phyloP scores from a whole-genome alignment of 169 alveolate genomes.

The Plasmodium blacklocki region DNA sequence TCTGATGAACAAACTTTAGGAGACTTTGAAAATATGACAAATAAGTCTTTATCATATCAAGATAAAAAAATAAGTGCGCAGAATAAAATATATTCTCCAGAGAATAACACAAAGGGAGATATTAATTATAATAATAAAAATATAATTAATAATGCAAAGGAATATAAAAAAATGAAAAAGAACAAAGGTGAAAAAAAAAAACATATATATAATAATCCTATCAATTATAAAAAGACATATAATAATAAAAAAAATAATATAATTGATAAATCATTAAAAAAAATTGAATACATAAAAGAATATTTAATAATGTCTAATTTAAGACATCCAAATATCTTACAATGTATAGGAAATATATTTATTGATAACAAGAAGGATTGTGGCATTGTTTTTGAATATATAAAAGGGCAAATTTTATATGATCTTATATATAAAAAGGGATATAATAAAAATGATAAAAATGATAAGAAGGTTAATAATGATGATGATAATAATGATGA shows the following conservation, averaged over 20 bases:
- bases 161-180: background rate
- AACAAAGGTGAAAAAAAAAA: background rate
- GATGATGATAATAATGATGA: background rate
- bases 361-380: conserved; percentile 22
- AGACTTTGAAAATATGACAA: no score
- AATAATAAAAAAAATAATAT: background rate
- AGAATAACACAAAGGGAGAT: background rate
- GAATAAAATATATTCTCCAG: background rate
- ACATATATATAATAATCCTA: background rate
- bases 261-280: conserved; percentile 1
- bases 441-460: no score
- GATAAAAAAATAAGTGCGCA: no score
- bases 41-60: no score
- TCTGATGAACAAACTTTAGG: background rate
- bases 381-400: conserved; percentile 41
- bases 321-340: conserved; percentile 48
- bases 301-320: conserved; percentile 45
- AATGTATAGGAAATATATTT: conserved; percentile 35
- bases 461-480: no score
- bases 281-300: conserved; percentile 34
- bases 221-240: background rate
- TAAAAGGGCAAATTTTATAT: conserved; percentile 13
- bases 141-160: background rate
- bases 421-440: conserved; percentile 27
- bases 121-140: background rate